Conservation (phyloP, 129 eudicot genomes). For the Flaveria robusta region DNA sequence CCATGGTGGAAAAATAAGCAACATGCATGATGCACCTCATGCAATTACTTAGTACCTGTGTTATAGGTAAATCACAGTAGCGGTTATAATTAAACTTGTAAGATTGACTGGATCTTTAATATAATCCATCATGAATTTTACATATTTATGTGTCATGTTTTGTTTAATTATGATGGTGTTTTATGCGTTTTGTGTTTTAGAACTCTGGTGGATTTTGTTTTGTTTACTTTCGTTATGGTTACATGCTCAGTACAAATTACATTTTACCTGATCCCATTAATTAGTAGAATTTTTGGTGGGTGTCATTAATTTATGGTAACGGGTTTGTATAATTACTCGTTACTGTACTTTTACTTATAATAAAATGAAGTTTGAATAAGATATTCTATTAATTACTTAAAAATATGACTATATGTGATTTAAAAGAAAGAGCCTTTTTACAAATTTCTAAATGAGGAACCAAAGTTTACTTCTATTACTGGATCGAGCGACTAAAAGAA, state of each 20-base stretch:
- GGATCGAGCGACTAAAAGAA: too few relatives aligned
- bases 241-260: too few relatives aligned
- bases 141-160: neutral
- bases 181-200: neutral
- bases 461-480: too few relatives aligned
- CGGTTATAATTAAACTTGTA: constrained; percentile 27
- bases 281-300: too few relatives aligned
- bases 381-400: too few relatives aligned
- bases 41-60: constrained; percentile 29
- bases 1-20: constrained; percentile 51
- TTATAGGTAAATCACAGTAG: constrained; percentile 34
- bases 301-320: too few relatives aligned
- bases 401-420: neutral
- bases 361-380: too few relatives aligned
- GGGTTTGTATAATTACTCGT: neutral
- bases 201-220: neutral
- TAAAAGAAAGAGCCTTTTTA: too few relatives aligned
- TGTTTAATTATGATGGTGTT: neutral
- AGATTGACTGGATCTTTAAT: constrained; percentile 23
- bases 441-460: too few relatives aligned
- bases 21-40: constrained; percentile 34
- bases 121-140: constrained; percentile 7
- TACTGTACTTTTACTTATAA: too few relatives aligned
- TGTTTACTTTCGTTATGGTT: neutral
- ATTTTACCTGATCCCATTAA: too few relatives aligned